Conservation (phyloP, 225 moss, liverwort and hornwort species). For the Antitrichia curtipendula region DNA sequence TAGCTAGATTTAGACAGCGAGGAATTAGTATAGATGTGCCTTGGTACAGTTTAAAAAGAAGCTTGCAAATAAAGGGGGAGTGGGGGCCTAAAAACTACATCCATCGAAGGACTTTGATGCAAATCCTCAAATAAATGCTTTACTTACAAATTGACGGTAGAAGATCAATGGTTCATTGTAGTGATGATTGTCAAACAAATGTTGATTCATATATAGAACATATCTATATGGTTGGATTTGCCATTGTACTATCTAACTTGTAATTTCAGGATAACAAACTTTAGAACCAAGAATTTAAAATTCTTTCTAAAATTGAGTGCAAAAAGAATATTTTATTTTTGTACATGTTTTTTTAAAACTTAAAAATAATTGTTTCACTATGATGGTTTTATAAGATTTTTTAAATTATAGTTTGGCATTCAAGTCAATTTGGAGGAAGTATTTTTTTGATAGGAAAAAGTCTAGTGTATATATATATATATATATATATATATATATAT, state of each 20-base stretch:
- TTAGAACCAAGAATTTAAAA: not conserved
- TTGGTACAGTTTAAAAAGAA: too few species aligned
- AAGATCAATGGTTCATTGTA: not conserved
- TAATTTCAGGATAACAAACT: not conserved
- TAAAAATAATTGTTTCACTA: not conserved
- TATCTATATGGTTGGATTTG: not conserved
- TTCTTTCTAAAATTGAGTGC: not conserved
- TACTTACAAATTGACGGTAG: not conserved
- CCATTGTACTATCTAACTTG: not conserved
- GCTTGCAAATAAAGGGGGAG: too few species aligned
- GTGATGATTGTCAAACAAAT: not conserved
- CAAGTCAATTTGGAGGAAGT: too few species aligned
- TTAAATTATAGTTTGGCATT: not conserved
- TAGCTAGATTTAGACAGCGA: too few species aligned
- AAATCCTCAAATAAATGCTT: not conserved
- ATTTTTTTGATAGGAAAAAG: too few species aligned
- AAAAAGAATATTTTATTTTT: not conserved
- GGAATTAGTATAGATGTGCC: too few species aligned
- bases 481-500: too few species aligned
- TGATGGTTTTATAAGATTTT: not conserved
- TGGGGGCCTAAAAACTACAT: too few species aligned
- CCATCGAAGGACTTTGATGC: not conserved
- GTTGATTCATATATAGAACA: not conserved
- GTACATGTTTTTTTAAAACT: too few species aligned
- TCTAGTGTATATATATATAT: too few species aligned